Evolutionary conservation across 495 filamentous ascomycete species (phyloP).

Genomic region (Pyrenopolyporus hunteri): DNA sequence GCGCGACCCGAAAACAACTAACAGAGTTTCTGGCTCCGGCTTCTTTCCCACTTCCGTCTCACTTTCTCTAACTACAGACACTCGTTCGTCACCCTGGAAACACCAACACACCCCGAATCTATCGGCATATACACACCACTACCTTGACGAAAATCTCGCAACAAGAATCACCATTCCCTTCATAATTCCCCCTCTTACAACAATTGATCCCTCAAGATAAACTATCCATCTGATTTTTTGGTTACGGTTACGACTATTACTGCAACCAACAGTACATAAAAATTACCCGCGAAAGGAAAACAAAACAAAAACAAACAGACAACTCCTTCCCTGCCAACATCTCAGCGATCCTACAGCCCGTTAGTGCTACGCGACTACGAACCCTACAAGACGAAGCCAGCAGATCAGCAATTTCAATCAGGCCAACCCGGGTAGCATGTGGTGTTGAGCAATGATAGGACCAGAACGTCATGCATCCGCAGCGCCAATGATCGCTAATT

Average conservation of each 20-base stretch:
- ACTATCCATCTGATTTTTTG: constrained; percentile 22
- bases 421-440: constrained; percentile 27
- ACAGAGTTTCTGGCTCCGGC: constrained; percentile 24
- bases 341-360: constrained; percentile 1
- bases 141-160: constrained; percentile 9
- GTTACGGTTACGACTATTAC: constrained; percentile 35
- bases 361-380: constrained; percentile 1
- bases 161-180: constrained; percentile 23
- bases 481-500: constrained; percentile 24
- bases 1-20: constrained; percentile 21
- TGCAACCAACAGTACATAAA: constrained; percentile 24
- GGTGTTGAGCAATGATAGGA: constrained; percentile 39
- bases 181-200: constrained; percentile 17
- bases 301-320: constrained; percentile 15
- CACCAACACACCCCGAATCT: constrained; percentile 28
- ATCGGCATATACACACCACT: constrained; percentile 19
- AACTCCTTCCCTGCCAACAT: constrained; percentile 17
- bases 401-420: background rate
- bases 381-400: background rate
- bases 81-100: constrained; percentile 39
- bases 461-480: constrained; percentile 35
- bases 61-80: constrained; percentile 43
- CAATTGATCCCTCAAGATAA: constrained; percentile 27
- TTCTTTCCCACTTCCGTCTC: constrained; percentile 22
- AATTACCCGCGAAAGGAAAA: constrained; percentile 22